Conservation (phyloP, 2,329 filamentous ascomycete genomes). For the Penicillium sp. region DNA sequence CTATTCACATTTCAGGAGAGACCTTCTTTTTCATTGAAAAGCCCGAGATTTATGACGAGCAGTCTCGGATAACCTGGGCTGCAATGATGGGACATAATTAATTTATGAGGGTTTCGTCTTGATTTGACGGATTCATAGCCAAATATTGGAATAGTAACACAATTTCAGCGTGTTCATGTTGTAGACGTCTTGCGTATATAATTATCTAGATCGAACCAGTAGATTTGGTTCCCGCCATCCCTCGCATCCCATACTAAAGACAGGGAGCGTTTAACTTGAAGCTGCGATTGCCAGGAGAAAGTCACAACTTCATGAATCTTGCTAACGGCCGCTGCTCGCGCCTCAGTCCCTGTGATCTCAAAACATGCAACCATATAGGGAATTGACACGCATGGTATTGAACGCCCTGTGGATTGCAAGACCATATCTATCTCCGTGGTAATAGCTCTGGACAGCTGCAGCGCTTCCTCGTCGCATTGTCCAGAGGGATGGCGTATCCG, state of each 20-base stretch:
- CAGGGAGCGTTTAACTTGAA: not conserved
- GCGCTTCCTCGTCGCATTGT: not conserved
- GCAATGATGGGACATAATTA: slow-evolving; percentile 8
- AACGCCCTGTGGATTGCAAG: not conserved
- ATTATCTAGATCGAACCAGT: slow-evolving; percentile 10
- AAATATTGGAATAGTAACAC: not conserved
- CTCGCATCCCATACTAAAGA: slow-evolving; percentile 7
- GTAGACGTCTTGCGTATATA: not conserved
- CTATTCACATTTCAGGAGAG: slow-evolving; percentile 25
- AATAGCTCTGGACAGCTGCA: slow-evolving; percentile 5
- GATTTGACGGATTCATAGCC: not conserved
- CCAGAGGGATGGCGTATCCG: slow-evolving; percentile 12
- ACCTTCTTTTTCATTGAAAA: slow-evolving; percentile 24
- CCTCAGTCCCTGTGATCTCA: slow-evolving; percentile 1
- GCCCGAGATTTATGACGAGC: slow-evolving; percentile 24
- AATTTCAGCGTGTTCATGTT: not conserved
- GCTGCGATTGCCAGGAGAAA: slow-evolving; percentile 12
- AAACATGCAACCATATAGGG: slow-evolving; percentile 13
- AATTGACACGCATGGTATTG: slow-evolving; percentile 12
- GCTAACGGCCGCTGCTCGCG: not conserved
- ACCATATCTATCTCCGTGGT: slow-evolving; percentile 11
- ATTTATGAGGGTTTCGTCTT: not conserved
- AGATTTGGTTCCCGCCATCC: slow-evolving; percentile 1
- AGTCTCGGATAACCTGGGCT: not conserved
- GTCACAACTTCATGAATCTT: slow-evolving; percentile 1